Base-by-base conservation (phyloP, 148 eudicot species). In the Rhododendron henanense region DNA sequence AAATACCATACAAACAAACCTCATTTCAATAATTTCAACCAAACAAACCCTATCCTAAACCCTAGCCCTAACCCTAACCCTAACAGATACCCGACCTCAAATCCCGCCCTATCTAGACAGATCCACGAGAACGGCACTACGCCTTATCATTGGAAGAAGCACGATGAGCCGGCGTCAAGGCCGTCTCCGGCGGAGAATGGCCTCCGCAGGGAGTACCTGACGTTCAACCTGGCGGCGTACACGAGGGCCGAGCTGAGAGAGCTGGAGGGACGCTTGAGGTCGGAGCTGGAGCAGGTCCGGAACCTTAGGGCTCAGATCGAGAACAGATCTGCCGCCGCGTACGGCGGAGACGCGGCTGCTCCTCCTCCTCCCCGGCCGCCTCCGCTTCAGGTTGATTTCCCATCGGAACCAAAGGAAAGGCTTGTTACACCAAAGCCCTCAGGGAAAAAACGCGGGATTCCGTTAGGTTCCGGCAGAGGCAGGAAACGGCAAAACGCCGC, bases 21-120 rank as follows among this genome's bases (percentile, higher is more conserved):
- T 19, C 47, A 37, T 75, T 75, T 75, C 79, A 18, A 75, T 1
- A 44, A 77, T 41, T 21, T 41, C 80, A 65, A 55, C 61, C 75
- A 69, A 28, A 69, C 75, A 28, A 31, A 13, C 88, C 50, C 89
- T 85, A 90, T 88, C 89, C 89, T 90, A 78, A 91, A 87, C 77
- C 88, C 89, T 85, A 91, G 88, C 89, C 89, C 91, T 82, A 91
- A 87, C 89, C 89, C 91, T 82, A 91, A 87, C 77, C 88, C 85
- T 39, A 87, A 89, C 76, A 74, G 81, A 7, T 87, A 85, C 7
- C 63, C 86, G 1, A 41, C 31, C 31, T 50, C 87, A 86, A 10
- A 86, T 83, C 45, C 87, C 78, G 13, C 85, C 90, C 13, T 10
- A 87, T 84, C 74, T 1, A 39, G 79, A 39, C 79, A 35, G 79